These are phyloP conservation scores for Selenicereus undatus DNA, from an alignment of 148 eudicot genomes.

Conservation along the genomic window DNA sequence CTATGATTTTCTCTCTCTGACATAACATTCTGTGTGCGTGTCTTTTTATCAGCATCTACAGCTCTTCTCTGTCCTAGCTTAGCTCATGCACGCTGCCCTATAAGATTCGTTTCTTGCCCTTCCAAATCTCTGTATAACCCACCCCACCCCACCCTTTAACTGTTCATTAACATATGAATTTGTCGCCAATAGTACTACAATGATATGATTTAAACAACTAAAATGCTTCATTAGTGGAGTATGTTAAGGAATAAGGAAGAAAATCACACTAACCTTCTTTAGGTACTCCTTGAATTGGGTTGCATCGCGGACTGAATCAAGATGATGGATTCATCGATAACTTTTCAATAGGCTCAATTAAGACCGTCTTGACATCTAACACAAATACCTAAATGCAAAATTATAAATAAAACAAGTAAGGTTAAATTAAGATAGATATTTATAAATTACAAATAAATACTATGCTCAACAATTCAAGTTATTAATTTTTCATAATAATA, in stretches of 20 bases:
- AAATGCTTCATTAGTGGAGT: neutral
- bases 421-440: no score
- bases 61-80: conserved; percentile 17
- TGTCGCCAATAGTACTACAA: neutral
- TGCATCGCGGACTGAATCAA: no score
- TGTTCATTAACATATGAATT: neutral
- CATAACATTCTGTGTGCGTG: conserved; percentile 29
- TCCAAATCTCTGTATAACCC: conserved; percentile 14
- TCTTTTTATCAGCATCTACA: conserved; percentile 20
- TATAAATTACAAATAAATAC: no score
- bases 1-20: neutral
- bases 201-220: neutral
- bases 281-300: no score
- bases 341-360: no score
- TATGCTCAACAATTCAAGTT: no score
- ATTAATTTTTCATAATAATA: no score
- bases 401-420: no score
- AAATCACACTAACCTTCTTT: no score
- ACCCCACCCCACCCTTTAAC: neutral
- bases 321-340: no score
- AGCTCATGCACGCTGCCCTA: conserved; percentile 24
- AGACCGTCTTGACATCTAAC: no score
- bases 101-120: conserved; percentile 27
- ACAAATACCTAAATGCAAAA: no score
- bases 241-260: neutral